Conservation (phyloP, 1,139 yeast genomes). For the Tardiomyces blankii region DNA sequence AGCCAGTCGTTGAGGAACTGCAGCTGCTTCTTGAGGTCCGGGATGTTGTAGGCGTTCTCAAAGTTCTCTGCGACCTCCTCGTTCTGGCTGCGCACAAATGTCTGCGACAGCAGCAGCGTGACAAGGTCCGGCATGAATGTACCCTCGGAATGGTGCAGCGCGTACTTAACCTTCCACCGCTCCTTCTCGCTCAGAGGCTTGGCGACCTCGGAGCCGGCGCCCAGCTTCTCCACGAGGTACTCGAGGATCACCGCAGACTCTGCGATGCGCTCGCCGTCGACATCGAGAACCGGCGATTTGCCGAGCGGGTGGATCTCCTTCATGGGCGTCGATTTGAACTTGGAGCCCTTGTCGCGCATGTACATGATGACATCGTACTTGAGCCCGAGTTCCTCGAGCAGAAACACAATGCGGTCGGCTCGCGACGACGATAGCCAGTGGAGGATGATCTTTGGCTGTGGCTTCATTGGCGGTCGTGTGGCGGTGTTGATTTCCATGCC, state of each 20-base stretch:
- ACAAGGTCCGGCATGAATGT: background rate
- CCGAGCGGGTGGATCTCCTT: background rate
- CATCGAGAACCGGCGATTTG: constrained; percentile 2
- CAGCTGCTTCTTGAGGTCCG: background rate
- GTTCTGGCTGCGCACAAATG: background rate
- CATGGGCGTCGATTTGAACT: background rate
- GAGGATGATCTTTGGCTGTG: background rate
- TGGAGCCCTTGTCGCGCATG: background rate
- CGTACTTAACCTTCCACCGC: background rate
- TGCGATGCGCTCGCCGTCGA: background rate
- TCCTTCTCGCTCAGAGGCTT: background rate
- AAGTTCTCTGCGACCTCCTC: background rate
- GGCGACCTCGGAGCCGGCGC: background rate
- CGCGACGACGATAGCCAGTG: background rate
- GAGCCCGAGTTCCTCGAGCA: background rate
- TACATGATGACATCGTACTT: background rate
- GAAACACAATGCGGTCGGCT: background rate
- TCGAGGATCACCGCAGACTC: constrained; percentile 1
- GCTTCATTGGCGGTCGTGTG: background rate
- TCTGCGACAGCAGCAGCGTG: background rate
- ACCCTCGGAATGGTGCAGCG: background rate
- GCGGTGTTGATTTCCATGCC: too few relatives aligned
- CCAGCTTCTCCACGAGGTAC: constrained; percentile 1
- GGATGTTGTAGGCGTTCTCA: background rate
- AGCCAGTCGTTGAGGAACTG: background rate